phyloP scores from a whole-genome alignment of 2,329 filamentous ascomycete genomes.

The Monascus ruber region DNA sequence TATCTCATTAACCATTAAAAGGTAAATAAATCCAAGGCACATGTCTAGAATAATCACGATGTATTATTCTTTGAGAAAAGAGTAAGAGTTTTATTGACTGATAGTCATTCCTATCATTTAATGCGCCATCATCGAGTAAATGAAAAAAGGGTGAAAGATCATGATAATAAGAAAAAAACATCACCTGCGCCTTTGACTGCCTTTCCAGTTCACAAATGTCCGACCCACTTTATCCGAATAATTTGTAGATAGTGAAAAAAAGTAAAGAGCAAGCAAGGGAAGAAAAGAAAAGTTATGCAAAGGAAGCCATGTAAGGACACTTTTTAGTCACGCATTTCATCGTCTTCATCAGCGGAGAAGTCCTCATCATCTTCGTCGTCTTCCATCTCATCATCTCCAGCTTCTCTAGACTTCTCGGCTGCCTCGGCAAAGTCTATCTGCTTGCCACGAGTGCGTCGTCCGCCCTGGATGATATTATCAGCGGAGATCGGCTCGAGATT shows the following conservation, averaged over 20 bases:
- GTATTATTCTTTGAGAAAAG: too few relatives aligned
- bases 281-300: neutral
- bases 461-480: slow-evolving; percentile 70
- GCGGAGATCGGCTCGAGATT: slow-evolving; percentile 85
- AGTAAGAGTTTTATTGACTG: neutral
- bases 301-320: neutral
- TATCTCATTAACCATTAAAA: too few relatives aligned
- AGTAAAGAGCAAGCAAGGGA: neutral
- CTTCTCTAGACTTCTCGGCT: slow-evolving; percentile 69
- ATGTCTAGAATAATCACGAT: too few relatives aligned
- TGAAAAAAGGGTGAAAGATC: neutral
- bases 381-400: slow-evolving; percentile 53
- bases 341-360: slow-evolving; percentile 23
- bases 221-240: neutral
- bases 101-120: neutral
- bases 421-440: slow-evolving; percentile 90
- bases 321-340: slow-evolving; percentile 30
- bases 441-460: slow-evolving; percentile 80
- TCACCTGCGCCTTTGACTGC: neutral
- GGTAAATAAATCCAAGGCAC: too few relatives aligned
- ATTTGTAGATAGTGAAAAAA: neutral
- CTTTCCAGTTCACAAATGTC: neutral
- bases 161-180: neutral
- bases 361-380: slow-evolving; percentile 48
- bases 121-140: neutral